phyloP scores from a whole-genome alignment of 495 filamentous ascomycete species.

The Lasiosphaeria ovina region DNA sequence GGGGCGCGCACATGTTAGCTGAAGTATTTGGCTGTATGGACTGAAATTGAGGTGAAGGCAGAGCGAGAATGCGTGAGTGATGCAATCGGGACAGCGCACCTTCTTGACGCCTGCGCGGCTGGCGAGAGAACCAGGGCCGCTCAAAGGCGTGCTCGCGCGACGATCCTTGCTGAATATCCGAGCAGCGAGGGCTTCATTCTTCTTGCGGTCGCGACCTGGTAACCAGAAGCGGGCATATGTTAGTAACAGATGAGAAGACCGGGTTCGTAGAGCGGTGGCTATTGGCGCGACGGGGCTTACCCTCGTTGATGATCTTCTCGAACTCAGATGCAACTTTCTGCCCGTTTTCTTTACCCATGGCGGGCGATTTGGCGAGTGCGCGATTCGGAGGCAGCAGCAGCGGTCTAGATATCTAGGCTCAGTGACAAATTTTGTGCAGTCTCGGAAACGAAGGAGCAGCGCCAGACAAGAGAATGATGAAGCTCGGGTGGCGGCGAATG shows the following conservation, averaged over 20 bases:
- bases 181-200: constrained; percentile 68
- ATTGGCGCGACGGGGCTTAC: constrained; percentile 34
- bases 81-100: constrained; percentile 42
- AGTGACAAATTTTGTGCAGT: no score
- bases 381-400: background rate
- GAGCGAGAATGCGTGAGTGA: constrained; percentile 16
- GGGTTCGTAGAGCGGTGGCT: constrained; percentile 8
- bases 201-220: constrained; percentile 64
- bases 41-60: background rate
- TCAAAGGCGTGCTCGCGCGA: constrained; percentile 57
- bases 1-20: no score
- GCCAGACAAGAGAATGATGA: no score
- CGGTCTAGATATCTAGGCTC: background rate
- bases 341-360: constrained; percentile 32
- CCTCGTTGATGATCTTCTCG: constrained; percentile 63
- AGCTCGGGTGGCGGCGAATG: no score
- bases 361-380: background rate
- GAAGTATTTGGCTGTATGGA: no score
- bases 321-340: constrained; percentile 55
- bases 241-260: constrained; percentile 2
- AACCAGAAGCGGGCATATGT: constrained; percentile 17
- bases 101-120: constrained; percentile 74
- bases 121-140: constrained; percentile 58
- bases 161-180: constrained; percentile 67
- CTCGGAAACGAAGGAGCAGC: no score